A percentile compares a stretch with the other conserved stretches of the same genome.
phyloP scores from a whole-genome alignment of 1,284 basidiomycete genomes.

The Rhodotorula glutinis region DNA sequence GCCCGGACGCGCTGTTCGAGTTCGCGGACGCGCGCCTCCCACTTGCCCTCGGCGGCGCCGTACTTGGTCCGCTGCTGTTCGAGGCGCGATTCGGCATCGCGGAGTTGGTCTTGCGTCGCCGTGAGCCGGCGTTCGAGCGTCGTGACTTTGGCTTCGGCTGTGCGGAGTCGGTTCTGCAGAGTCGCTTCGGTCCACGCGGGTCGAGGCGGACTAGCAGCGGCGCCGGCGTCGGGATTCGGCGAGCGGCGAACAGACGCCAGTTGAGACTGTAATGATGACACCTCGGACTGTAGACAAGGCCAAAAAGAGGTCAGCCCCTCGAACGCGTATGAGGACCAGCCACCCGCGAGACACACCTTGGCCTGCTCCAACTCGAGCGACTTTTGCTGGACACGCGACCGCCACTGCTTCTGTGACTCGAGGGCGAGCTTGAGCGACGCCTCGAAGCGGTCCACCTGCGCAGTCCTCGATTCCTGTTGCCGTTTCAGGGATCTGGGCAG shows the following conservation, averaged over 20 bases:
- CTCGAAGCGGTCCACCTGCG: constrained; percentile 92
- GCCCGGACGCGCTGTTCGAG: constrained; percentile 77
- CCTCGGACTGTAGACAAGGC: constrained; percentile 59
- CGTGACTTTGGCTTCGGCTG: constrained; percentile 66
- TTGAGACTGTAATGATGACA: constrained; percentile 71
- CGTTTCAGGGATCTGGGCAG: constrained; percentile 65
- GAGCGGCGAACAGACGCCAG: constrained; percentile 55
- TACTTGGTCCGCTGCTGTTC: constrained; percentile 67
- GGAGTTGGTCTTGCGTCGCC: constrained; percentile 76
- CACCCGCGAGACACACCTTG: constrained; percentile 59
- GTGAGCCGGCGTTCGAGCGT: constrained; percentile 78
- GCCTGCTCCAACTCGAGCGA: constrained; percentile 84
- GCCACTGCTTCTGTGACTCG: constrained; percentile 81
- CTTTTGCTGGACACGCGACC: constrained; percentile 73
- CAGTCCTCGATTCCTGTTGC: constrained; percentile 83
- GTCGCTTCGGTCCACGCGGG: constrained; percentile 46
- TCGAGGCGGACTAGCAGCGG: constrained; percentile 11
- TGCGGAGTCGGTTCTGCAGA: constrained; percentile 54
- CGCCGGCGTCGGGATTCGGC: constrained; percentile 13
- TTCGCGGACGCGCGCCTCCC: constrained; percentile 88
- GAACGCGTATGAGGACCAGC: no score
- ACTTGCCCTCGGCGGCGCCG: constrained; percentile 70
- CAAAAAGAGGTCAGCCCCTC: neutral
- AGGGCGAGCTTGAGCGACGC: constrained; percentile 75
- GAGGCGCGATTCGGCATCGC: constrained; percentile 76